phyloP scores from a whole-genome alignment of 305 asterid species.

The Fraxinus sp. region DNA sequence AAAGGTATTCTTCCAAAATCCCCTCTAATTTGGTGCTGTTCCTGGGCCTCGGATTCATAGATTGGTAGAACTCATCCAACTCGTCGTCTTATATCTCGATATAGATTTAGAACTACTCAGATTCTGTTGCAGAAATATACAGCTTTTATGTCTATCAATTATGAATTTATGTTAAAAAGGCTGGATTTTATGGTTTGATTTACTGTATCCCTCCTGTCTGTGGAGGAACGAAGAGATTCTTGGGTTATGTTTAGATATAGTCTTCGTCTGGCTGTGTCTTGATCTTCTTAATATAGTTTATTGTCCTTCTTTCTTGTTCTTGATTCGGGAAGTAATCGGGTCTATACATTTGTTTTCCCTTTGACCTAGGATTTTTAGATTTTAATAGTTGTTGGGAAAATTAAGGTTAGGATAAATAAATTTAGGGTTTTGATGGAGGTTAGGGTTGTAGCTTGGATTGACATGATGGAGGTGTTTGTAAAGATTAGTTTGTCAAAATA shows the following conservation, averaged over 20 bases:
- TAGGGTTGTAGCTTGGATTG: constrained; percentile 30
- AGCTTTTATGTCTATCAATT: background rate
- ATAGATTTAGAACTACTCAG: background rate
- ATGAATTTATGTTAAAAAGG: background rate
- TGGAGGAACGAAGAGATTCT: constrained; percentile 19
- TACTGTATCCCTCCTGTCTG: background rate
- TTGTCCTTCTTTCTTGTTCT: constrained; percentile 7
- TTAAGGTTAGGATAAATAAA: constrained; percentile 22
- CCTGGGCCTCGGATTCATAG: constrained; percentile 55
- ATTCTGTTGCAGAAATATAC: constrained; percentile 1
- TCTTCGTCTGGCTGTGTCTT: constrained; percentile 26
- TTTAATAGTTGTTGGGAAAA: constrained; percentile 1
- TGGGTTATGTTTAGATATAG: constrained; percentile 33
- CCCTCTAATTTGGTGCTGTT: constrained; percentile 48
- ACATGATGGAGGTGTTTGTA: constrained; percentile 7
- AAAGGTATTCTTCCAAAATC: constrained; percentile 52
- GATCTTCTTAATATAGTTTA: background rate
- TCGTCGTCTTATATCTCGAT: background rate
- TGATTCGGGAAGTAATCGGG: background rate
- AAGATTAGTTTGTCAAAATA: constrained; percentile 4
- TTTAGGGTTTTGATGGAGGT: constrained; percentile 29
- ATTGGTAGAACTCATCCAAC: constrained; percentile 35
- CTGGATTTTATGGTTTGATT: constrained; percentile 25
- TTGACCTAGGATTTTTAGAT: background rate
- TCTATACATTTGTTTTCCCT: background rate